These are phyloP conservation scores for Solanum boliviense DNA, from an alignment of 257 asterid species.

Conservation along the genomic window DNA sequence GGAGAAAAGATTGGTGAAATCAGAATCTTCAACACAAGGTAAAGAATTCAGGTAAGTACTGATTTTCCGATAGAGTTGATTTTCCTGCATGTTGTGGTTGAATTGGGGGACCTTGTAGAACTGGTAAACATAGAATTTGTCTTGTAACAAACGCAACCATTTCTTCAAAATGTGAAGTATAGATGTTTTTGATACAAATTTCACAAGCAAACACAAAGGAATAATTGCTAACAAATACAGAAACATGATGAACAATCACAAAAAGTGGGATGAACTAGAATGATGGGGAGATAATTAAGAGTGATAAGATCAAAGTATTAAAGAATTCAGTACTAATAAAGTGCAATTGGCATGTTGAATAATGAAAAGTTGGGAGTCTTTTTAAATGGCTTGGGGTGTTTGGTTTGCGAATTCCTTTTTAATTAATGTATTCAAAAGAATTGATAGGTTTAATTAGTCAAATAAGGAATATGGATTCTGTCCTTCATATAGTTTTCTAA, in stretches of 20 bases:
- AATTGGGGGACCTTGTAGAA: slow-evolving; percentile 74
- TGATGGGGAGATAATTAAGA: too few species aligned
- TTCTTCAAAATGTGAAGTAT: slow-evolving; percentile 29
- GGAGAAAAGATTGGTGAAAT: slow-evolving; percentile 66
- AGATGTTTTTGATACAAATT: slow-evolving; percentile 40
- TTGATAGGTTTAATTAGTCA: neutral
- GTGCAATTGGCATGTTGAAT: neutral
- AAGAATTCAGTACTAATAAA: neutral
- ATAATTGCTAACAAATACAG: slow-evolving; percentile 19
- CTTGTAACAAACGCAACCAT: slow-evolving; percentile 32
- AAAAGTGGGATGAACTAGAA: neutral
- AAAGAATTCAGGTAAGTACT: slow-evolving; percentile 60
- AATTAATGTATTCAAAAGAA: neutral
- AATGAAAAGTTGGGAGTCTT: neutral
- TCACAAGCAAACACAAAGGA: slow-evolving; percentile 12
- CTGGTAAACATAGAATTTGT: slow-evolving; percentile 55
- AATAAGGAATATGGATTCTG: neutral
- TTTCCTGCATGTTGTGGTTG: slow-evolving; percentile 83
- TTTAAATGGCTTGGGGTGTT: neutral
- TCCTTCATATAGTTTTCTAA: neutral
- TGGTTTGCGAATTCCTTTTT: neutral
- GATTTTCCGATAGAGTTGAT: slow-evolving; percentile 56
- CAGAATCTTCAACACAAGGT: slow-evolving; percentile 62
- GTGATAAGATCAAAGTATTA: neutral
- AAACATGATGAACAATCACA: slow-evolving; percentile 23